Conservation (phyloP, 169 alveolate species). For the Babesia ovata region DNA sequence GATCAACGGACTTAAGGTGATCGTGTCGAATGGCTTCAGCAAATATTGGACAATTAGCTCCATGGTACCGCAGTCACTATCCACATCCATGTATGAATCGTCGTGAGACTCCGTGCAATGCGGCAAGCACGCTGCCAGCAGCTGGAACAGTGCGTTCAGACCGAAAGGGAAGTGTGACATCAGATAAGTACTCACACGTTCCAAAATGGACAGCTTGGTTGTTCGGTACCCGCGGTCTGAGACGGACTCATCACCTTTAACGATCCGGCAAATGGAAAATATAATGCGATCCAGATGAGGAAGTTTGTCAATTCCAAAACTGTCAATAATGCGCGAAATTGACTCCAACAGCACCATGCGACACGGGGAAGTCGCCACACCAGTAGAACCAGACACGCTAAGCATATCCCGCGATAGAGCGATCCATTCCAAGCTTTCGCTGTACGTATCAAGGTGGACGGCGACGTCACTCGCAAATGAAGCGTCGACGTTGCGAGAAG, state of each 20-base stretch:
- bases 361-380: slow-evolving; percentile 4
- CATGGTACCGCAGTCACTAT: slow-evolving; percentile 10
- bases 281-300: slow-evolving; percentile 19
- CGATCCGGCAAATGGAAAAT: slow-evolving; percentile 1
- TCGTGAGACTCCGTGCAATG: neutral
- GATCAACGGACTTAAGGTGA: slow-evolving; percentile 17
- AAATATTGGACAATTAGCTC: slow-evolving; percentile 3
- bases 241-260: neutral
- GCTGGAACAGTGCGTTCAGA: slow-evolving; percentile 21
- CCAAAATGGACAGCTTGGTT: slow-evolving; percentile 10
- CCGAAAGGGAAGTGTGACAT: slow-evolving; percentile 40
- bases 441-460: neutral
- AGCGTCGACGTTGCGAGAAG: neutral
- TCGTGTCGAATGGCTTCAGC: slow-evolving; percentile 7
- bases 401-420: slow-evolving; percentile 20
- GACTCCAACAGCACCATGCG: slow-evolving; percentile 28
- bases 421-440: slow-evolving; percentile 30
- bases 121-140: slow-evolving; percentile 40
- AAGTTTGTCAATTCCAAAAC: slow-evolving; percentile 1
- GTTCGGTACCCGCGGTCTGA: slow-evolving; percentile 5
- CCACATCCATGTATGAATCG: neutral
- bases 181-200: slow-evolving; percentile 3
- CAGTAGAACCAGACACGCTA: neutral
- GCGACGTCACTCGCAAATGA: neutral
- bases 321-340: neutral